Evolutionary conservation across 1,139 yeast genomes (phyloP).

Genomic region (Petasospora fabianii): DNA sequence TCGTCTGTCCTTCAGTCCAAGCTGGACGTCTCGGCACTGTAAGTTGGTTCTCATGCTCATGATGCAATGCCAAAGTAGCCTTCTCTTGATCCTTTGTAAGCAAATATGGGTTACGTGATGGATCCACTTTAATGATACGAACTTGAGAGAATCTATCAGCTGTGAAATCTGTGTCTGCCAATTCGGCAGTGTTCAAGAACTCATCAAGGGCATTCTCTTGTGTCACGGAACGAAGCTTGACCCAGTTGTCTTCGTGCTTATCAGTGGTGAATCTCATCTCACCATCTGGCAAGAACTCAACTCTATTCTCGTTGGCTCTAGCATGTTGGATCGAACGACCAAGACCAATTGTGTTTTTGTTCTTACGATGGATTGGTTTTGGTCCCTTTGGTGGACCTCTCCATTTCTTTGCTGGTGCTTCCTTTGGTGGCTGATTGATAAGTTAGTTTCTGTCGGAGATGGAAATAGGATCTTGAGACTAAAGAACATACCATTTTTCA

Average conservation of each 20-base stretch:
- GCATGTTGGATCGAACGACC: slow-evolving; percentile 83
- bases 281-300: slow-evolving; percentile 77
- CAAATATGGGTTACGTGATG: slow-evolving; percentile 49
- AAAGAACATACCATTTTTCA: no score
- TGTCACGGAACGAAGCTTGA: slow-evolving; percentile 85
- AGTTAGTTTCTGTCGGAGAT: no score
- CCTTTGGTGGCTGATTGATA: slow-evolving; percentile 44
- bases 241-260: slow-evolving; percentile 84
- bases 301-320: slow-evolving; percentile 62
- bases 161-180: slow-evolving; percentile 94
- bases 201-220: slow-evolving; percentile 94
- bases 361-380: slow-evolving; percentile 79
- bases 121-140: slow-evolving; percentile 73
- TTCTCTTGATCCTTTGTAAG: slow-evolving; percentile 67
- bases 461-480: no score
- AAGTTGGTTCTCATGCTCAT: slow-evolving; percentile 70
- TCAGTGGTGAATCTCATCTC: slow-evolving; percentile 82
- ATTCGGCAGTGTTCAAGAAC: slow-evolving; percentile 88
- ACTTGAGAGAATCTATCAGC: slow-evolving; percentile 86
- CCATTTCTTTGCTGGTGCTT: slow-evolving; percentile 45
- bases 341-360: slow-evolving; percentile 77
- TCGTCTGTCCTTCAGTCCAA: slow-evolving; percentile 74
- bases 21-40: slow-evolving; percentile 94
- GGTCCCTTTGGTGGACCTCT: slow-evolving; percentile 81
- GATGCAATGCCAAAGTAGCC: slow-evolving; percentile 60